Base-by-base conservation (phyloP, 164 flowering plant genomes). In the Protea cynaroides region DNA sequence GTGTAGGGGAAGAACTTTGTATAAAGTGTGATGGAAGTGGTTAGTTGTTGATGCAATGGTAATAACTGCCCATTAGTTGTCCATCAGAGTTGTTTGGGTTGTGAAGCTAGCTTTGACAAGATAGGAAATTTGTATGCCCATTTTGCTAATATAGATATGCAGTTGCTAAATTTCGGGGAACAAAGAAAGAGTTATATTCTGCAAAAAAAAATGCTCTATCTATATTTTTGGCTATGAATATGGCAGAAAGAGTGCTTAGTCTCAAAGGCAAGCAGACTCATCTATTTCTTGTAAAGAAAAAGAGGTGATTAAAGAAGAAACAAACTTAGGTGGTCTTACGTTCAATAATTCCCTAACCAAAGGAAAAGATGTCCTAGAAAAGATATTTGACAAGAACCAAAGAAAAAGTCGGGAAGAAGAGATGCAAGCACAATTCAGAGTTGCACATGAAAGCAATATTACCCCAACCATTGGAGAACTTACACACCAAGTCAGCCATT, bases 101-200 rank as follows among this genome's bases (percentile, higher is more conserved):
- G 25, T 50, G 24, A 62, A 6, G 76, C 85, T 58, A 25, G n/a
- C 25, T 76, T 77, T 66, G 85, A 84, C 56, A 72, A 71, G 7
- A 14, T 21, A 18, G 85, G 83, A 0, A 62, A 70, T 17, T 83
- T 75, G 63, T 81, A 72, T 83, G 90, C 68, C 88, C 90, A 0
- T 71, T 70, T 49, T 86, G 88, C 66, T 47, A 61, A 12, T 81
- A 79, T 61, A 79, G 71, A 25, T 58, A 38, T 49, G 71, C 65
- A 49, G 3, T 69, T 17, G 34, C 40, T 18, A 75, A 67, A 72
- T 21, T 51, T n/a, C 15, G 11, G 12, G 43, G 64, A 56, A 58
- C 71, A 11, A 72, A 73, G 69, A 65, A 68, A 56, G 72, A 65
- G 61, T 78, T 71, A 38, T 34, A 66, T 56, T 29, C 59, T 66